Percentiles rank a stretch among this genome's conserved stretches.
Conservation (phyloP, 1,139 yeast genomes). For the Yamadazyma jaroonii region DNA sequence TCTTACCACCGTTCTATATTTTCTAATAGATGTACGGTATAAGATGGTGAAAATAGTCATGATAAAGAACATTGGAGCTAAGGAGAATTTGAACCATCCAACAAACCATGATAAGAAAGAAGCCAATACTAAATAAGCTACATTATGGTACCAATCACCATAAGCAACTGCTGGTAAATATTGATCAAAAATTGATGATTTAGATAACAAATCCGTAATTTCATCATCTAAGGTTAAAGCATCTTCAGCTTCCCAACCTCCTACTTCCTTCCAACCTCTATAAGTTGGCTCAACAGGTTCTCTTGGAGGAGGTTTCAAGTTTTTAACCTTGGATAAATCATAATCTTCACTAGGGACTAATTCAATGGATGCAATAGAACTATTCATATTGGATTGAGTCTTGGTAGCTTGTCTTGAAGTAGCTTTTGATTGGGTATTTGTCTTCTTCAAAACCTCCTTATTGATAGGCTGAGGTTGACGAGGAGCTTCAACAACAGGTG, state of each 20-base stretch:
- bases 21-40: slow-evolving; percentile 81
- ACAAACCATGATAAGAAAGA: slow-evolving; percentile 72
- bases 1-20: slow-evolving; percentile 69
- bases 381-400: slow-evolving; percentile 5
- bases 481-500: slow-evolving; percentile 20
- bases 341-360: slow-evolving; percentile 31
- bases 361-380: slow-evolving; percentile 11
- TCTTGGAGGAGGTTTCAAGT: slow-evolving; percentile 50
- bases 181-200: slow-evolving; percentile 67
- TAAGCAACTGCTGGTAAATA: slow-evolving; percentile 68
- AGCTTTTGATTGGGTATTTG: slow-evolving; percentile 4
- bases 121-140: slow-evolving; percentile 62
- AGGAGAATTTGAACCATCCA: slow-evolving; percentile 73
- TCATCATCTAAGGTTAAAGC: slow-evolving; percentile 67
- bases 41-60: slow-evolving; percentile 58
- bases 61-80: slow-evolving; percentile 79
- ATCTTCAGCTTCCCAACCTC: slow-evolving; percentile 77
- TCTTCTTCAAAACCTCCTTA: slow-evolving; percentile 9
- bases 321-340: slow-evolving; percentile 30
- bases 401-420: slow-evolving; percentile 10
- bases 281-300: slow-evolving; percentile 60
- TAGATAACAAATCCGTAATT: slow-evolving; percentile 60
- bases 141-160: slow-evolving; percentile 96
- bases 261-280: slow-evolving; percentile 93
- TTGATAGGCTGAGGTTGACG: slow-evolving; percentile 15